Percentiles rank a stretch among this genome's conserved stretches.
phyloP scores from a whole-genome alignment of 2,329 filamentous ascomycete genomes.

The Aspergillus fijiensis region DNA sequence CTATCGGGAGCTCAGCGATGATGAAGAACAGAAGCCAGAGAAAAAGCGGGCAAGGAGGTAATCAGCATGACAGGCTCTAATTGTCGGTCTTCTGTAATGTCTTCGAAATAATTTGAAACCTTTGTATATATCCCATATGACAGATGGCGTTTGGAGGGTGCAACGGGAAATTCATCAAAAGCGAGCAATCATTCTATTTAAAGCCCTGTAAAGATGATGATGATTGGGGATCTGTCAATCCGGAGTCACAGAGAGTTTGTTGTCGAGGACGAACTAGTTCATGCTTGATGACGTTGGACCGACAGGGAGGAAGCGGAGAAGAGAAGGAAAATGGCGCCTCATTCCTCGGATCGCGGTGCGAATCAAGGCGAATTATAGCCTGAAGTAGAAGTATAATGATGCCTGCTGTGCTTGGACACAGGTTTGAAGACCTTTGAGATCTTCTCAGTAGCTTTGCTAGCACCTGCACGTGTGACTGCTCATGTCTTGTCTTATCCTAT shows the following conservation, averaged over 20 bases:
- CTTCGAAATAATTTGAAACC: too few relatives aligned
- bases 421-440: not conserved
- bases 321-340: not conserved
- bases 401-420: constrained; percentile 10
- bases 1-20: constrained; percentile 85
- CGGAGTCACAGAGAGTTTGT: not conserved
- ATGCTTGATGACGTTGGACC: constrained; percentile 19
- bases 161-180: not conserved
- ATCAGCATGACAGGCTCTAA: not conserved
- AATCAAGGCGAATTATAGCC: not conserved
- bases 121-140: not conserved
- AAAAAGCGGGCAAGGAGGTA: constrained; percentile 55
- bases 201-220: too few relatives aligned
- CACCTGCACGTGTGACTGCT: constrained; percentile 15
- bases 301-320: constrained; percentile 3
- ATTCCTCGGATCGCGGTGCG: constrained; percentile 3
- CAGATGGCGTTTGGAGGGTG: not conserved
- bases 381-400: constrained; percentile 7
- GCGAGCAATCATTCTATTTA: too few relatives aligned
- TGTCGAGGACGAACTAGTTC: not conserved
- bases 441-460: not conserved
- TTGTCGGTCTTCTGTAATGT: too few relatives aligned
- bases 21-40: constrained; percentile 71
- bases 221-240: not conserved
- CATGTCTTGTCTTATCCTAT: constrained; percentile 1